Evolutionary conservation across 2,329 filamentous ascomycete species (phyloP).

Genomic region (Gaeumannomyces sp.): DNA sequence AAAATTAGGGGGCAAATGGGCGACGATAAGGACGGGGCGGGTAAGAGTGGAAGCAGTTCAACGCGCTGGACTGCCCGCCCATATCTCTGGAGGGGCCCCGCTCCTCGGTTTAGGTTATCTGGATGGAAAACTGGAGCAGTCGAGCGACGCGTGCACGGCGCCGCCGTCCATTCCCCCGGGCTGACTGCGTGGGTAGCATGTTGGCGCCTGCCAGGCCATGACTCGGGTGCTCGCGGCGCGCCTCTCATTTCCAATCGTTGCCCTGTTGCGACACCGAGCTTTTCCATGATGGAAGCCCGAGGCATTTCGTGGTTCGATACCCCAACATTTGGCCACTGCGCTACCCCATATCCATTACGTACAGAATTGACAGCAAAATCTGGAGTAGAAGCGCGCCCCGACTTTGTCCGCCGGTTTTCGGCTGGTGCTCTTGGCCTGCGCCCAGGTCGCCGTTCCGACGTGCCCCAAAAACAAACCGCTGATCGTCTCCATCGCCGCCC

Average conservation of each 20-base stretch:
- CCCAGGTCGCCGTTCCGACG: too few species aligned
- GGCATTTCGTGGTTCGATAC: not conserved
- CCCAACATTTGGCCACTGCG: slow-evolving; percentile 27
- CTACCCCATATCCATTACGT: slow-evolving; percentile 10
- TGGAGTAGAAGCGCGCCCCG: not conserved
- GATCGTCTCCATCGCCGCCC: not conserved
- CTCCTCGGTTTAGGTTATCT: not conserved
- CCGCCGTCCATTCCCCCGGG: not conserved
- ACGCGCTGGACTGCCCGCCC: too few species aligned
- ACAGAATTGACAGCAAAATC: not conserved
- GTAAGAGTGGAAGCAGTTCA: not conserved
- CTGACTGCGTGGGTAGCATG: not conserved
- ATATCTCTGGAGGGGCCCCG: not conserved
- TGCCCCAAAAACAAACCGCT: not conserved
- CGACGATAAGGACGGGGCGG: not conserved
- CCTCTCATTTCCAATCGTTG: not conserved
- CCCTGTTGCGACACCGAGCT: slow-evolving; percentile 1
- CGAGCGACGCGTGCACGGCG: not conserved
- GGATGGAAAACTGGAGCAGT: too few species aligned
- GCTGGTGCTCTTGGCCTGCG: too few species aligned
- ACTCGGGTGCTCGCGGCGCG: not conserved
- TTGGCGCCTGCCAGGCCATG: not conserved
- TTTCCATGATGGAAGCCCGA: not conserved
- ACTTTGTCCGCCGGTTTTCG: not conserved
- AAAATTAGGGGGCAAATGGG: not conserved